A percentile compares a stretch with the other conserved stretches of the same genome.
phyloP scores from a whole-genome alignment of 2,329 filamentous ascomycete genomes.

The Coniochaeta prunicola region DNA sequence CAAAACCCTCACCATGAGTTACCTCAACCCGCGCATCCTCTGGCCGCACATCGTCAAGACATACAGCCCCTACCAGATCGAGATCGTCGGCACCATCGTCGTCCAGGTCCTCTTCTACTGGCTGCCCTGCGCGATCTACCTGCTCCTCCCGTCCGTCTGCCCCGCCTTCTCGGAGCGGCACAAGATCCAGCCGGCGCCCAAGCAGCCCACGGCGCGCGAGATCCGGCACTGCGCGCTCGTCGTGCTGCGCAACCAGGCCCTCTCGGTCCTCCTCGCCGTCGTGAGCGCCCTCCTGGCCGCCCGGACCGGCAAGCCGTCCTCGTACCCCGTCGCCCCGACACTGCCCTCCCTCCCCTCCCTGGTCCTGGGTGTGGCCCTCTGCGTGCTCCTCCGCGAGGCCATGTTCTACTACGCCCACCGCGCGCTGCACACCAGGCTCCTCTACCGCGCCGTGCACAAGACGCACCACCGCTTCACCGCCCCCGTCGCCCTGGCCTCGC shows the following conservation, averaged over 20 bases:
- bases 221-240: constrained; percentile 34
- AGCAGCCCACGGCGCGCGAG: constrained; percentile 38
- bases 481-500: constrained; percentile 45
- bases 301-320: constrained; percentile 14
- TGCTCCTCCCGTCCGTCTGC: constrained; percentile 32
- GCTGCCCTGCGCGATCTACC: constrained; percentile 33
- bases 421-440: constrained; percentile 37
- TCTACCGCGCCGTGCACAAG: constrained; percentile 48
- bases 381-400: constrained; percentile 35
- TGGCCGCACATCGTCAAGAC: constrained; percentile 14
- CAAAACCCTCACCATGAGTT: background rate
- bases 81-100: constrained; percentile 30
- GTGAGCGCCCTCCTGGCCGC: constrained; percentile 11
- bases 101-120: constrained; percentile 39
- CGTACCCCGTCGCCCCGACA: constrained; percentile 28
- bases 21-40: background rate
- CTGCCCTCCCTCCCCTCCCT: constrained; percentile 30
- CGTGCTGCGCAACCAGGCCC: constrained; percentile 38
- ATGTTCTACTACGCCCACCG: constrained; percentile 52
- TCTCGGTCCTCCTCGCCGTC: constrained; percentile 26
- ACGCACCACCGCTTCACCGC: constrained; percentile 49
- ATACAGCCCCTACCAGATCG: constrained; percentile 21
- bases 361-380: constrained; percentile 30
- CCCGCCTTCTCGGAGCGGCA: constrained; percentile 41
- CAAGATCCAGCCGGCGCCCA: constrained; percentile 45